Evolutionary conservation across 805 yeast species (phyloP), one percentile per base, ranked within the genome.

Genomic region (Henningerozyma blattae): DNA sequence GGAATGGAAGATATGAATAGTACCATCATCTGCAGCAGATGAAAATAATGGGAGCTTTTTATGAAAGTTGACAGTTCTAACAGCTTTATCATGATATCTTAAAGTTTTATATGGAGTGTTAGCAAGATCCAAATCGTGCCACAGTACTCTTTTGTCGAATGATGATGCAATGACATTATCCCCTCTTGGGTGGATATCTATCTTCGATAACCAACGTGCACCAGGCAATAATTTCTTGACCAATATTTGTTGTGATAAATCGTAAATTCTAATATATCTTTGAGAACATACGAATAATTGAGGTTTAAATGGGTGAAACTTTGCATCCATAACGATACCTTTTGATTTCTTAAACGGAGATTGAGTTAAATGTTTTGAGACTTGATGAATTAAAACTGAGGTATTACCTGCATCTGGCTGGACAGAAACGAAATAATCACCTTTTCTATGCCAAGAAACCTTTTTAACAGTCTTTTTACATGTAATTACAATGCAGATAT

Each of bases 281-380:
- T 91, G 98, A 9, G 95, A 82, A 47, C 89, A 86, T 33, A 91
- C 97, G 50, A 83, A 82, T 41, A 91, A 68, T 54, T 84, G 93
- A 17, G 98, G 98, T 51, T 83, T 78, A 63, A 82, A 78, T 20
- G 98, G 98, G 60, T 91, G 98, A 75, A 91, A 91, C 58, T 80
- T 81, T 41, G 95, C 96, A 56, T 86, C 94, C 78, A 86, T 86
- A 30, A 87, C 78, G 42, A 89, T 79, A 45, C 98, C 98, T 64
- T 83, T 83, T 24, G 94, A 74, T 59, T 84, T 84, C 46, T 76
- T 71, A 73, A 91, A 91, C 40, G 98, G 98, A 9, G 95, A 82
- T 64, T 91, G 98, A 14, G 97, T 79, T 39, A 80, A 69, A 62
- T 91, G 97, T 59, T 85, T 85, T 3, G 96, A 85, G 32, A 91